Conservation (phyloP, 345 rosid species). For the Rhizophora apiculata region DNA sequence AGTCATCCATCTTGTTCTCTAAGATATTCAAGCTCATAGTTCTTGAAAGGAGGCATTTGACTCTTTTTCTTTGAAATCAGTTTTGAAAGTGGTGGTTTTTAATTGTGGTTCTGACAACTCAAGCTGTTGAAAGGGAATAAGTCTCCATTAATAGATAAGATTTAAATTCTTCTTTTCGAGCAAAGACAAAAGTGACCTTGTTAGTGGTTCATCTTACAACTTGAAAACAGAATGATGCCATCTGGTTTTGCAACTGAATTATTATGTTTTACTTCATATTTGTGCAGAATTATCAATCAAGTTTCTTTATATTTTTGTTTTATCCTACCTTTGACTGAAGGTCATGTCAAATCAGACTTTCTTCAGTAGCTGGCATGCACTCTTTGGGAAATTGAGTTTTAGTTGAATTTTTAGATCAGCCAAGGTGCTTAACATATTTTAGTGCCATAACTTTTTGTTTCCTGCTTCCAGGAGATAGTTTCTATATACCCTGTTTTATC, state of each 20-base stretch:
- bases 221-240: too few species aligned
- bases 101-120: background rate
- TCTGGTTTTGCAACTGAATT: background rate
- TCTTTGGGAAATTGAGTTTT: background rate
- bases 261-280: background rate
- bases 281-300: background rate
- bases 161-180: too few species aligned
- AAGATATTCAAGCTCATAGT: background rate
- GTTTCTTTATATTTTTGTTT: too few species aligned
- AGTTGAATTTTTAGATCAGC: background rate
- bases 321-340: background rate
- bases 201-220: too few species aligned
- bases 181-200: too few species aligned
- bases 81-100: background rate
- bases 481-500: constrained; percentile 93
- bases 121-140: too few species aligned
- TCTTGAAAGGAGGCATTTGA: too few species aligned
- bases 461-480: constrained; percentile 75
- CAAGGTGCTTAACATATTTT: background rate
- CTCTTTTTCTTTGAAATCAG: background rate
- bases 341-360: background rate
- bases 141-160: too few species aligned
- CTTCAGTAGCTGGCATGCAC: background rate
- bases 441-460: constrained; percentile 1
- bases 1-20: background rate